Percentiles rank a stretch among this genome's conserved stretches.
phyloP scores from a whole-genome alignment of 352 stramenopile genomes.

The Lagenidium sp. region DNA sequence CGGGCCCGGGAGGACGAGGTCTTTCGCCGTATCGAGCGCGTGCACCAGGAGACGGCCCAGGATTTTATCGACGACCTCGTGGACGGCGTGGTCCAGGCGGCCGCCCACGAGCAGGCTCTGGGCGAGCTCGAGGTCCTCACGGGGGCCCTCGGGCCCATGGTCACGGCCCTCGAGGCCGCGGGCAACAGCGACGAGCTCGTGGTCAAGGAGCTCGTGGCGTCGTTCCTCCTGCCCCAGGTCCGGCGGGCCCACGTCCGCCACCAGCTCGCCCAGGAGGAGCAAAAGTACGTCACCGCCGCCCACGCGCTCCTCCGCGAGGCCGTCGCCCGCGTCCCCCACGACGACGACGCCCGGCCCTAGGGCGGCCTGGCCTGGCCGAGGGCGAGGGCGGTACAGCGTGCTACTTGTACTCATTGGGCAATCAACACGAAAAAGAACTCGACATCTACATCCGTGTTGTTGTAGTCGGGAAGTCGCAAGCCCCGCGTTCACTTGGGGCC shows the following conservation, averaged over 20 bases:
- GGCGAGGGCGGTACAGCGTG: too few species aligned
- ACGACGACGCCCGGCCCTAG: too few species aligned
- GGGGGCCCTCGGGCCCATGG: conserved; percentile 31
- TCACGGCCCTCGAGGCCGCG: conserved; percentile 36
- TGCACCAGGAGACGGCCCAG: conserved; percentile 70
- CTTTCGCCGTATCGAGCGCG: conserved; percentile 58
- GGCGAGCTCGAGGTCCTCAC: conserved; percentile 42
- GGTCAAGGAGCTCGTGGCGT: conserved; percentile 73
- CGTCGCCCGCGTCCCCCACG: too few species aligned
- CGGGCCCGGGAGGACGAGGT: conserved; percentile 80
- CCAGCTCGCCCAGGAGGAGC: conserved; percentile 48
- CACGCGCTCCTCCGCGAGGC: conserved; percentile 47
- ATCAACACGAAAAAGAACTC: background rate
- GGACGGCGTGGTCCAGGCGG: conserved; percentile 37
- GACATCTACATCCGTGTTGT: too few species aligned
- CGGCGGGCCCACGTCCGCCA: conserved; percentile 49
- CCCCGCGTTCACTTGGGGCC: conserved; percentile 4
- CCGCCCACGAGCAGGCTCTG: conserved; percentile 32
- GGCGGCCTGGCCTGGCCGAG: too few species aligned
- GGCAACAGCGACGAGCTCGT: conserved; percentile 45
- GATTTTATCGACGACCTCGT: conserved; percentile 69
- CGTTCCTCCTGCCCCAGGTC: conserved; percentile 73
- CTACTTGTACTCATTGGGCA: background rate
- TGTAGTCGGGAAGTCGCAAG: too few species aligned
- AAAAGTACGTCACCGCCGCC: conserved; percentile 56